Base-by-base conservation (phyloP, 2,329 filamentous ascomycete genomes). In the Colletotrichum sp. region DNA sequence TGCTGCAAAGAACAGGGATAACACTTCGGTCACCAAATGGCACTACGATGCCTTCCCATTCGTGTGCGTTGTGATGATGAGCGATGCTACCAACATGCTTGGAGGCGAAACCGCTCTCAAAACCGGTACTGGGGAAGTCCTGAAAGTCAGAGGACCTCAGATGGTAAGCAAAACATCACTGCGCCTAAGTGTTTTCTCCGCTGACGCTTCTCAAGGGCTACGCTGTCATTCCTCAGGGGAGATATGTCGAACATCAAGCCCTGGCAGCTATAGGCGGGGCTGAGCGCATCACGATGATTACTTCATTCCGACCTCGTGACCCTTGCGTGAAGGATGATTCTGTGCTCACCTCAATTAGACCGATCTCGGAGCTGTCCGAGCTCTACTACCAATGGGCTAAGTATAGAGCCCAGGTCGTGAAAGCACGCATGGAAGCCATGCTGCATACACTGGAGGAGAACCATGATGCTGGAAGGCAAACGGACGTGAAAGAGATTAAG, bases 21-120 rank as follows among this genome's bases (percentile, higher is more conserved):
- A 52, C 34, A 22, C 27, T 12, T 89, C 91, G 7, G 89, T 91
- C 29, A 88, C 93, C 34, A 90, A 88, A 49, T 93, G 92, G 92
- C 92, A 93, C 82, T 89, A 85, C 1, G 92, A 93, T 81, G 92
- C 89, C 80, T 93, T 92, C 80, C 91, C 92, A 0, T 94, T 93
- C 80, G 92, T 94, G n/a, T 93, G 91, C 78, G 92, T 94, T n/a
- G 87, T 89, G 9, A 94, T 93, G 91, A 87, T 93, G 32, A 92
- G 90, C 44, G 91, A 93, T 79, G 92, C 91, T 78, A 88, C 87
- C 0, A 85, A 86, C 49, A 93, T 93, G 92, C 84, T 92, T 15
- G 92, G 92, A 12, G 92, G 92, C 6, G 92, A 93, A 83, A 93
- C 92, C 1, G 91, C 90, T 3, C 81, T 93, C n/a, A 86, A 87